Evolutionary conservation across 228 moss, liverwort and hornwort genomes (phyloP).

Genomic region (Sphagnum fallax): DNA sequence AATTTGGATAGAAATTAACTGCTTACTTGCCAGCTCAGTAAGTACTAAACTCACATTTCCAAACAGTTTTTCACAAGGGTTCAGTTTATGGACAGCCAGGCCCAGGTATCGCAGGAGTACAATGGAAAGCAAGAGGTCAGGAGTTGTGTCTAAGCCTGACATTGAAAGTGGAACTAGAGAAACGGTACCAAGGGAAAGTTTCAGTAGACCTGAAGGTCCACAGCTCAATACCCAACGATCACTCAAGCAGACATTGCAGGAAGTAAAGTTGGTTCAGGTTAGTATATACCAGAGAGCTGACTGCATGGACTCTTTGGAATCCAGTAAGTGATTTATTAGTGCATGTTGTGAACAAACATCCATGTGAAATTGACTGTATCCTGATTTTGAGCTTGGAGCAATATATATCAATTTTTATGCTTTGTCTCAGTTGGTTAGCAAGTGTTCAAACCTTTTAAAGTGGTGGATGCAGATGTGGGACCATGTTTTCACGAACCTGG

Average conservation of each 20-base stretch:
- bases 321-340: too few relatives aligned
- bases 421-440: not conserved
- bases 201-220: constrained; percentile 20
- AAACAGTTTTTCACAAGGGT: not conserved
- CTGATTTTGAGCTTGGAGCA: not conserved
- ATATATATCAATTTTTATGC: not conserved
- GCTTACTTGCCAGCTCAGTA: too few relatives aligned
- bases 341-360: too few relatives aligned
- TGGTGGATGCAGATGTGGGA: constrained; percentile 62
- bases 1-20: too few relatives aligned
- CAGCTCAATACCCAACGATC: constrained; percentile 41
- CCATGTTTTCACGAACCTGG: constrained; percentile 48
- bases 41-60: too few relatives aligned
- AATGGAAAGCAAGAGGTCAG: too few relatives aligned
- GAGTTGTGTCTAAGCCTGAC: too few relatives aligned
- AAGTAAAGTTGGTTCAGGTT: constrained; percentile 75
- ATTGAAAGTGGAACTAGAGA: too few relatives aligned
- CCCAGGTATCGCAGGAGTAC: constrained; percentile 38
- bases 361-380: not conserved
- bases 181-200: constrained; percentile 1
- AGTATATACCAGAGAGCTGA: not conserved
- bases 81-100: constrained; percentile 32
- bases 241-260: constrained; percentile 55
- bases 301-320: too few relatives aligned
- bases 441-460: not conserved